Base-by-base conservation (phyloP, 2,329 filamentous ascomycete genomes). In the Tympanopsis confertula region DNA sequence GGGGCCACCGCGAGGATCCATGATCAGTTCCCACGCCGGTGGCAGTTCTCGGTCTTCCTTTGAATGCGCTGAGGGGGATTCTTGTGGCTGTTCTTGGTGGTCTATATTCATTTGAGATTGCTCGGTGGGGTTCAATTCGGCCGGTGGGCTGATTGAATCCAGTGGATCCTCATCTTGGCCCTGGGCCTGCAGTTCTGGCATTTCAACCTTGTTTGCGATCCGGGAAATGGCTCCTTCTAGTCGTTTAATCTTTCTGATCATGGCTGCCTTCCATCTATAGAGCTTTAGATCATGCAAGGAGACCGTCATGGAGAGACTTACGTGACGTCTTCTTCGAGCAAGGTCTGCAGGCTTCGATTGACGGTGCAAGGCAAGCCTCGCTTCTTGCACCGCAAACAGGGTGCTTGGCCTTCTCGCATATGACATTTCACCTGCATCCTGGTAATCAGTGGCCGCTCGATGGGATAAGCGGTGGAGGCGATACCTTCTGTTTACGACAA, bases 341-440 rank as follows among this genome's bases (percentile, higher is more conserved):
- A 45, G 52, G 59, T 63, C 40, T 63, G 58, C 20, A 63, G 40
- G 42, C 55, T 61, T 29, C 57, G 50, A 40, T 62, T 62, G 18
- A 64, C 58, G 1, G 55, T 57, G 36, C 60, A 63, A 5, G 57
- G 48, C 13, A 63, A 41, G 20, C 56, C 57, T 35, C 58, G 48
- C 39, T 59, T 60, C 44, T 55, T 56, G 47, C 61, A 64, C 22
- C 61, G 45, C 3, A 51, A 50, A 44, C 60, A 64, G 4, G 58
- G 61, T 13, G 55, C 49, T 29, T 57, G 49, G 4, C 50, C 50
- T 38, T 56, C 52, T 35, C 45, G 42, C 57, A 63, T 62, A 39
- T 60, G 52, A 39, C 61, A 64, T 54, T 62, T 62, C 35, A 62
- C 55, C 53, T 53, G 24, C 35, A 20, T 15, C 4, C 36, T 15